Conservation (phyloP, 2,329 filamentous ascomycete species). For the Cordyceps cicadae region DNA sequence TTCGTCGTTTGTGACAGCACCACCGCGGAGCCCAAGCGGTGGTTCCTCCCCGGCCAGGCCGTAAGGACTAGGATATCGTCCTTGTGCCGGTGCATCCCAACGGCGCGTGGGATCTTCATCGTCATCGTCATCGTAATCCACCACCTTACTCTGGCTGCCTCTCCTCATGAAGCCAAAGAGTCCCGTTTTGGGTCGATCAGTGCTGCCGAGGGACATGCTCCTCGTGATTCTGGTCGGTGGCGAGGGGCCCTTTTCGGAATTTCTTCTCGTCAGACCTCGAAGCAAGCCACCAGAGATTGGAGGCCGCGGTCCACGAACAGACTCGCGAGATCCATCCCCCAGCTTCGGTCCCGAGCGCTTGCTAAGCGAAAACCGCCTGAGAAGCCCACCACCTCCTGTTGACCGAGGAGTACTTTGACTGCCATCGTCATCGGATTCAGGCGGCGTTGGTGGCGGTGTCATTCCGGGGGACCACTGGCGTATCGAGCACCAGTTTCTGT, state of each 20-base stretch:
- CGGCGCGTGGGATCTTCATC: constrained; percentile 48
- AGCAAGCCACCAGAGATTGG: constrained; percentile 41
- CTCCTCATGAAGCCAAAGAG: constrained; percentile 36
- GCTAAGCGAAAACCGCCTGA: constrained; percentile 38
- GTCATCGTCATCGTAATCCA: neutral
- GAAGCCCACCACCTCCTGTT: constrained; percentile 28
- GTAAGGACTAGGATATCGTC: constrained; percentile 11
- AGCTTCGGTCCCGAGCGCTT: constrained; percentile 26
- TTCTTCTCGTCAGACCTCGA: constrained; percentile 34
- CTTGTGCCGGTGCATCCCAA: constrained; percentile 32
- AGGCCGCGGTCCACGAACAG: constrained; percentile 37
- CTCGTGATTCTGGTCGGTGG: constrained; percentile 39
- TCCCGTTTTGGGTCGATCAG: constrained; percentile 36
- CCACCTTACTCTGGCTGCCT: constrained; percentile 27
- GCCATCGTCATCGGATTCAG: constrained; percentile 37
- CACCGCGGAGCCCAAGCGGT: constrained; percentile 29
- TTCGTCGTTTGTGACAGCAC: constrained; percentile 35
- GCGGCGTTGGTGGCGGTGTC: constrained; percentile 65
- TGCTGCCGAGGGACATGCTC: constrained; percentile 53
- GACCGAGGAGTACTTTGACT: constrained; percentile 30
- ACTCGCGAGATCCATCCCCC: constrained; percentile 30
- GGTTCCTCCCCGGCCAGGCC: constrained; percentile 14
- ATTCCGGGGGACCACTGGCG: constrained; percentile 70
- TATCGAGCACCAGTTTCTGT: constrained; percentile 94
- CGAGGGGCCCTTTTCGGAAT: constrained; percentile 27